Base-by-base conservation (phyloP, 495 filamentous ascomycete genomes). In the Xylaria telfairii region DNA sequence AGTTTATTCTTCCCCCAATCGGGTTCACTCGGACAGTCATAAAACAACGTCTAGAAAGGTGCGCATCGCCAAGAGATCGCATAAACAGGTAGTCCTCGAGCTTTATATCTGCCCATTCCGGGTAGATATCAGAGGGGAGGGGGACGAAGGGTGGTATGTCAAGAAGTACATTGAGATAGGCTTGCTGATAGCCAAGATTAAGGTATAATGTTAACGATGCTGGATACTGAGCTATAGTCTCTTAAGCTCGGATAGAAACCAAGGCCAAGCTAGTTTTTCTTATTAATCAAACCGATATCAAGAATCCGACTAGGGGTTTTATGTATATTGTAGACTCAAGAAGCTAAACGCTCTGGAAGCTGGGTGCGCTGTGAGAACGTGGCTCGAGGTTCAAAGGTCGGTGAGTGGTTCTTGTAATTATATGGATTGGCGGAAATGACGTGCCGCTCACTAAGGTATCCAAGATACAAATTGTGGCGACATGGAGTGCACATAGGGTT, bases 1-100 rank as follows among this genome's bases (percentile, higher is more conserved):
- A 49, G 17, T 26, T 32, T n/a, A 10, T 26, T 41, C 12, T 5
- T 39, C 34, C 32, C 17, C 67, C 67, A 69, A 69, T 69, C 42
- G 56, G 56, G 30, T 34, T 28, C 15, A 12, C 51, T 32, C 42
- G 30, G 53, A 8, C n/a, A 56, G n/a, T n/a, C 37, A 39, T 66
- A 54, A 3, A 12, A 13, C 37, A 37, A 12, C 67, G 21, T 60
- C 61, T 17, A 67, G 63, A 51, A 53, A 60, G 42, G 26, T 54
- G 44, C 60, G 37, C 61, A 15, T 42, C 8, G 30, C 41, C 24
- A 28, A 68, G 21, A 65, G 46, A 26, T 59, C 60, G 21, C 34
- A 54, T 15, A 21, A 53, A 68, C 47, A 59, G 62, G 7, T 2
- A 32, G 12, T 28, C n/a, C 1, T 67, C 41, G 19, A 0, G 19